Conservation (phyloP, 768 basidiomycete species). For the Boletus reticuloceps region DNA sequence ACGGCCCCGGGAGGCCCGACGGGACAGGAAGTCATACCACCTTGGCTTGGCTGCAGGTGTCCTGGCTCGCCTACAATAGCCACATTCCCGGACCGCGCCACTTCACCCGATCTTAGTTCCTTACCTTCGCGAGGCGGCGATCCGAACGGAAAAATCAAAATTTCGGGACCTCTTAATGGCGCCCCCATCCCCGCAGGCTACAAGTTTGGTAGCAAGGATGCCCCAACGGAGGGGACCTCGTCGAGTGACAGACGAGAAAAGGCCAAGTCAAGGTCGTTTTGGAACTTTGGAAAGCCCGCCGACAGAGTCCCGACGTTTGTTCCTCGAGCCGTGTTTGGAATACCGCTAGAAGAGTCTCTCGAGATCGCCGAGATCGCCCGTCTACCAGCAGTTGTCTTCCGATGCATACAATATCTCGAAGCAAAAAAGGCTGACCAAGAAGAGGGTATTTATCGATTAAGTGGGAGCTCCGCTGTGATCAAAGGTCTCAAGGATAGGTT, state of each 20-base stretch:
- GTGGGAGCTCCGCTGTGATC: conserved; percentile 93
- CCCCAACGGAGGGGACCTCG: conserved; percentile 39
- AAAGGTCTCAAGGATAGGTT: conserved; percentile 91
- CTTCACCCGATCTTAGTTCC: conserved; percentile 49
- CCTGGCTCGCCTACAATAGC: conserved; percentile 43
- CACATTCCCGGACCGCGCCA: conserved; percentile 35
- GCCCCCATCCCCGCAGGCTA: conserved; percentile 83
- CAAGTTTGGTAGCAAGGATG: conserved; percentile 85
- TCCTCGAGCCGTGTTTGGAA: conserved; percentile 83
- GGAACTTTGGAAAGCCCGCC: conserved; percentile 79
- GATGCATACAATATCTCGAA: conserved; percentile 94
- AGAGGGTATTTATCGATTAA: conserved; percentile 96
- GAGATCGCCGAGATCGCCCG: conserved; percentile 87
- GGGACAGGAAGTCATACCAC: conserved; percentile 62
- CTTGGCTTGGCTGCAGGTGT: conserved; percentile 51
- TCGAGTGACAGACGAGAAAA: conserved; percentile 80
- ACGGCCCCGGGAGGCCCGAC: conserved; percentile 47
- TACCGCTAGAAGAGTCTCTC: conserved; percentile 82
- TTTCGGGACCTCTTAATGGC: conserved; percentile 85
- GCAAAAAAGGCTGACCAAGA: conserved; percentile 92
- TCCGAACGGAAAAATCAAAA: conserved; percentile 67
- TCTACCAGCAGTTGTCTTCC: conserved; percentile 92
- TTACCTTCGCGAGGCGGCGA: conserved; percentile 54
- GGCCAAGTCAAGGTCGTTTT: conserved; percentile 90
- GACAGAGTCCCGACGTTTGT: conserved; percentile 40